Evolutionary conservation across 2,329 filamentous ascomycete species (phyloP).

Genomic region (Colletotrichum eremochloae): DNA sequence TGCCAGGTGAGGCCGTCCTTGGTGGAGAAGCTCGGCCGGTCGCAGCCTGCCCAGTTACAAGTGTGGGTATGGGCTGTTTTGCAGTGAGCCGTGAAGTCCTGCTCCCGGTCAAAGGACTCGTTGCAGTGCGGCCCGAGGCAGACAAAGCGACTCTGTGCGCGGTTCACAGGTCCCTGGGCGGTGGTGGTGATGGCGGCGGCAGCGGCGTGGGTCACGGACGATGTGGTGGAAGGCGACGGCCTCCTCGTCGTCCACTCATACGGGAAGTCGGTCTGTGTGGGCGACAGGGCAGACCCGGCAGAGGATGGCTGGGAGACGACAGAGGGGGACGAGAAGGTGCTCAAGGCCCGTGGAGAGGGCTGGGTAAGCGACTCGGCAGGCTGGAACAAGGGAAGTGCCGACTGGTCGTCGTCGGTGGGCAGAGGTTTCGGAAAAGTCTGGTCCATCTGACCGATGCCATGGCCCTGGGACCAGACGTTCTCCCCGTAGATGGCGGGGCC

Average conservation of each 20-base stretch:
- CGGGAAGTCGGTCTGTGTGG: constrained; percentile 48
- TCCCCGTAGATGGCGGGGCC: constrained; percentile 29
- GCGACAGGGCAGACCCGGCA: constrained; percentile 49
- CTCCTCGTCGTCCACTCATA: constrained; percentile 43
- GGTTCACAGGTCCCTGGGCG: constrained; percentile 38
- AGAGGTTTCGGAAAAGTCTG: constrained; percentile 6
- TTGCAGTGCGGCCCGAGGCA: constrained; percentile 49
- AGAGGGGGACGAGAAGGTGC: constrained; percentile 45
- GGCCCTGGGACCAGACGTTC: constrained; percentile 21
- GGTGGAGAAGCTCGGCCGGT: constrained; percentile 52
- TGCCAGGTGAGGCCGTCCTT: constrained; percentile 57
- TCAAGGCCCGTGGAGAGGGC: constrained; percentile 41
- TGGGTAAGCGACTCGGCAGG: background rate
- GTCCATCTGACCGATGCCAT: constrained; percentile 13
- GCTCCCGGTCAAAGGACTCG: constrained; percentile 45
- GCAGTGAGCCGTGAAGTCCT: constrained; percentile 46
- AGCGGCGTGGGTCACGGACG: constrained; percentile 41
- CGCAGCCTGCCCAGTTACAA: constrained; percentile 58
- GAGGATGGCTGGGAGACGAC: constrained; percentile 46
- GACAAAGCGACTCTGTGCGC: constrained; percentile 43
- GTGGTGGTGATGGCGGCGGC: no score
- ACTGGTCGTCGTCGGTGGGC: background rate
- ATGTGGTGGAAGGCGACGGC: constrained; percentile 43
- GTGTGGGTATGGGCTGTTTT: constrained; percentile 49
- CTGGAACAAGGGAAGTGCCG: constrained; percentile 8